Evolutionary conservation across 1,139 yeast genomes (phyloP).

Genomic region (Hansenula anomala): DNA sequence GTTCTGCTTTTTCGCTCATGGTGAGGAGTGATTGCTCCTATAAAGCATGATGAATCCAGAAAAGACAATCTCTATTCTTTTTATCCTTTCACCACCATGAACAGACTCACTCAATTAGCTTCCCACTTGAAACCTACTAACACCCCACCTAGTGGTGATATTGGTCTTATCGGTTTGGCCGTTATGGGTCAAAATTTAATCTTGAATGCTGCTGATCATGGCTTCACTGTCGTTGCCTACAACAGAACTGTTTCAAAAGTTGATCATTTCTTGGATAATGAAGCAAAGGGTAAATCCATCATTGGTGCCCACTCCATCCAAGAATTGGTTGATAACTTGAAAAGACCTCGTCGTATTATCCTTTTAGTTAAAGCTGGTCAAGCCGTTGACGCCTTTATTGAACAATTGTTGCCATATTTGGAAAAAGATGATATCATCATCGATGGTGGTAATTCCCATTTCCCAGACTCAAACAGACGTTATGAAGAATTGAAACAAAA

Average conservation of each 20-base stretch:
- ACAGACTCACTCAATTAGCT: background rate
- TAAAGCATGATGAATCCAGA: too few relatives aligned
- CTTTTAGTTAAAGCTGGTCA: constrained; percentile 94
- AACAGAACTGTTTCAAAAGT: constrained; percentile 97
- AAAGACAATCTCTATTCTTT: too few relatives aligned
- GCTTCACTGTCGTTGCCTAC: constrained; percentile 94
- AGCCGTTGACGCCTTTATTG: constrained; percentile 91
- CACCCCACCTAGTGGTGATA: constrained; percentile 67
- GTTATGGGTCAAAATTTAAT: constrained; percentile 99
- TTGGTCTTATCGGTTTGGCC: constrained; percentile 99
- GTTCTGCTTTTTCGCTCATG: too few relatives aligned
- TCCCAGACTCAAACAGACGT: constrained; percentile 98
- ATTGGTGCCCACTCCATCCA: constrained; percentile 92
- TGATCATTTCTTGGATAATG: constrained; percentile 86
- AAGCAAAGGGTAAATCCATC: constrained; percentile 95
- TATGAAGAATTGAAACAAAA: constrained; percentile 80
- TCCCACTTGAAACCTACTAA: constrained; percentile 12
- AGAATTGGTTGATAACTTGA: constrained; percentile 84
- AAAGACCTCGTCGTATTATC: constrained; percentile 95
- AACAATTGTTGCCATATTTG: constrained; percentile 81
- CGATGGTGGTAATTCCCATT: constrained; percentile 99
- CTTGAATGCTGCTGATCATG: constrained; percentile 97
- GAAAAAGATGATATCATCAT: constrained; percentile 98
- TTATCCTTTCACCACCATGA: too few relatives aligned
- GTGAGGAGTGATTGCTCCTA: too few relatives aligned